Evolutionary conservation across 2,329 filamentous ascomycete species (phyloP).

Genomic region (Bipolaris bicolor): DNA sequence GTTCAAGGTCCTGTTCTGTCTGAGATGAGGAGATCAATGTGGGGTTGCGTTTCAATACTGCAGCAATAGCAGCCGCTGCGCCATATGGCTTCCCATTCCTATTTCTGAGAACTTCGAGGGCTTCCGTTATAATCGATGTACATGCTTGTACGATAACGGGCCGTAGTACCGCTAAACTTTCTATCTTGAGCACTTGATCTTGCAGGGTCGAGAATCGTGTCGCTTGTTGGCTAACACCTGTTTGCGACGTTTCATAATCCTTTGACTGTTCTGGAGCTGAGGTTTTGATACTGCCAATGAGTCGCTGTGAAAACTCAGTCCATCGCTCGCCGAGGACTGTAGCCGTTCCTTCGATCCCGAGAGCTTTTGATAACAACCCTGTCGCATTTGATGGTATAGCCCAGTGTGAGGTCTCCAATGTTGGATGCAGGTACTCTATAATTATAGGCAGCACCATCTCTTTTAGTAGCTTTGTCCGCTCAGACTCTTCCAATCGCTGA

Average conservation of each 20-base stretch:
- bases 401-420: conserved; percentile 57
- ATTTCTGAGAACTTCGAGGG: conserved; percentile 57
- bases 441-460: conserved; percentile 60
- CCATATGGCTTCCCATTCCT: conserved; percentile 71
- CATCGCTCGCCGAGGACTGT: conserved; percentile 64
- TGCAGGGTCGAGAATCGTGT: conserved; percentile 67
- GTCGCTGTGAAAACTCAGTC: conserved; percentile 63
- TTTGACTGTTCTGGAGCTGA: conserved; percentile 84
- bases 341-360: conserved; percentile 53
- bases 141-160: conserved; percentile 44
- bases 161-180: conserved; percentile 15
- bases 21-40: conserved; percentile 50
- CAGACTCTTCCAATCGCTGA: conserved; percentile 51
- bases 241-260: conserved; percentile 75
- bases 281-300: conserved; percentile 72
- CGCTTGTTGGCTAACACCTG: conserved; percentile 68
- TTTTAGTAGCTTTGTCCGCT: conserved; percentile 54
- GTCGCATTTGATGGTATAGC: conserved; percentile 53
- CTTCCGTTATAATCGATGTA: conserved; percentile 54
- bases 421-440: conserved; percentile 59
- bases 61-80: conserved; percentile 64
- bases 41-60: conserved; percentile 55
- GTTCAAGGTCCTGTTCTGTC: conserved; percentile 50
- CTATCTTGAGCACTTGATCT: conserved; percentile 23
- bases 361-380: conserved; percentile 49